Percentiles rank a stretch among this genome's conserved stretches.
phyloP scores from a whole-genome alignment of 2,329 filamentous ascomycete genomes.

The Blumeria hordei region DNA sequence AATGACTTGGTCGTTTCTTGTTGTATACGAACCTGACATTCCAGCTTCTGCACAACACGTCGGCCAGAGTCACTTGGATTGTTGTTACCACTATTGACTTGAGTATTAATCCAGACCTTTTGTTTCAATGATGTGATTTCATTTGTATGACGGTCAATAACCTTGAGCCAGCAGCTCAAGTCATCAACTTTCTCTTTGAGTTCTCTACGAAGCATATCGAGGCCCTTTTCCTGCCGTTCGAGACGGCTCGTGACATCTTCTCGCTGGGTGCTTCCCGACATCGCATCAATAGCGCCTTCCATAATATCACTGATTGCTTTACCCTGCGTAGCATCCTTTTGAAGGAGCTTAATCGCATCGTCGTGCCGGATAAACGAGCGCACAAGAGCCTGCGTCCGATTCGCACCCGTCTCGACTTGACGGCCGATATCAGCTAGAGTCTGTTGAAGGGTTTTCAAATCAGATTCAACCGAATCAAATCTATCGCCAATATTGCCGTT shows the following conservation, averaged over 20 bases:
- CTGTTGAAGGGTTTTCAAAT: neutral
- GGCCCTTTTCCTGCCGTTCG: neutral
- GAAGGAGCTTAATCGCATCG: neutral
- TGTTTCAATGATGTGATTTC: neutral
- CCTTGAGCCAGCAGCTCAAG: neutral
- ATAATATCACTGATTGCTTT: constrained; percentile 1
- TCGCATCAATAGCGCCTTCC: constrained; percentile 1
- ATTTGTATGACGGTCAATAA: neutral
- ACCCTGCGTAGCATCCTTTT: neutral
- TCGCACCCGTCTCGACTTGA: neutral
- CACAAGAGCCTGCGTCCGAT: neutral
- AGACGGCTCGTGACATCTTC: neutral
- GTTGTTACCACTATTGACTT: neutral
- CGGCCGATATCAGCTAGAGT: neutral
- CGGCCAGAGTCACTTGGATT: neutral
- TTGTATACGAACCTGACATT: neutral
- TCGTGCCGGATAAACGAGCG: neutral
- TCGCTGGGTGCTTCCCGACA: neutral
- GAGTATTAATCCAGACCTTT: neutral
- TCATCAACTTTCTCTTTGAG: neutral
- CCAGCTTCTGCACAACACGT: neutral
- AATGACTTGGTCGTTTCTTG: constrained; percentile 1
- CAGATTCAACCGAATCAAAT: neutral
- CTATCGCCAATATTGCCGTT: neutral
- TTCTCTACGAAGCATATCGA: neutral